Evolutionary conservation across 2,329 filamentous ascomycete genomes (phyloP), one percentile per base, ranked within the genome.

Genomic region (Sarocladium kiliense): DNA sequence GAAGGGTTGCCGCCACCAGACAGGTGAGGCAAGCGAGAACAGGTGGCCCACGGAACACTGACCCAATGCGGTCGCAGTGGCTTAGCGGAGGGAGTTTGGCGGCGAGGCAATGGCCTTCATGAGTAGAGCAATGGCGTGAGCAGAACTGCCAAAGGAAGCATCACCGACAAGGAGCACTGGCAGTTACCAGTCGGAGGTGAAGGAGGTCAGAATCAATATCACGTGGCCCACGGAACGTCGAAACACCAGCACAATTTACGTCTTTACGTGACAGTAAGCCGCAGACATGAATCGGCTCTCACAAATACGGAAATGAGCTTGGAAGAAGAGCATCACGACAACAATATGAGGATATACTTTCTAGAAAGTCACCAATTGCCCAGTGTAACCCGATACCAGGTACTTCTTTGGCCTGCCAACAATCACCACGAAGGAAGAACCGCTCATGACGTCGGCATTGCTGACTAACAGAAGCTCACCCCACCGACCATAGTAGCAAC

Each of bases 391-490:
- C n/a, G n/a, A n/a, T n/a, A n/a, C n/a, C 11, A 51, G 27, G 30
- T 51, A 51, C 47, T n/a, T 36, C 27, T 34, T 6, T 9, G 21
- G n/a, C 7, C 44, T 32, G 10, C 16, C 9, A 27, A n/a, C 4
- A 4, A n/a, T 12, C 23, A 49, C 26, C 10, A 7, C 3, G 26
- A 9, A 6, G 23, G 27, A 51, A 23, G 47, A 36, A 51, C 30
- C 6, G 4, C 11, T 3, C 47, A 51, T 51, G 47, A 51, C 47
- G 47, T 51, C 47, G 47, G 27, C 11, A 9, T 12, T 34, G 47
- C 26, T 51, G 47, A 51, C 47, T 51, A 51, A 51, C 47, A 21
- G 18, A 51, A 18, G 27, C 36, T 51, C 47, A 51, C 47, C 47
- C 47, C 47, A 51, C 47, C 47, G 16, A 23, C 47, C 27, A n/a